Evolutionary conservation across 2,329 filamentous ascomycete species (phyloP), one percentile per base, ranked within the genome.

Genomic region (Monilinia fructigena): DNA sequence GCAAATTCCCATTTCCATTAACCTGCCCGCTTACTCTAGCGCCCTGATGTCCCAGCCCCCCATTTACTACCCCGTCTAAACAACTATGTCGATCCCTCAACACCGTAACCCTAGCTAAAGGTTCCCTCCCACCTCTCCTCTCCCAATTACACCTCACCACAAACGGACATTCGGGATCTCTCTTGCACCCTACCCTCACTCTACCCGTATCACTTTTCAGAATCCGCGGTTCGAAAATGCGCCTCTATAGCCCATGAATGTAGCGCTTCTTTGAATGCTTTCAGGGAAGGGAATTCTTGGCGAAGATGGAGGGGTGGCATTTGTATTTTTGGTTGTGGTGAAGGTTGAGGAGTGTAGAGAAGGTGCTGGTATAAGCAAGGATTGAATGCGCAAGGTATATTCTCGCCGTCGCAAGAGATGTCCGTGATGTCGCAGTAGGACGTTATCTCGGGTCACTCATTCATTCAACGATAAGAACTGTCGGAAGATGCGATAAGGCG

Each of bases 121-220:
- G 74, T 54, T 75, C 71, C 11, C 71, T 66, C 0, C 72, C 72
- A 38, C 69, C 70, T 65, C 73, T 75, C 45, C 75, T 68, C 68
- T 76, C 75, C 74, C 74, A 76, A 68, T 76, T 76, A 65, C 75
- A 76, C 4, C 75, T 66, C 45, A 76, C 72, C 20, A 76, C 74
- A 64, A 76, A 76, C 3, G 72, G 73, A 66, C 75, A 76, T 38
- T 74, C 71, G 0, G 74, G 70, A 63, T 76, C 74, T 23, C 74
- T 69, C 62, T 76, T 76, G 67, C 75, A 76, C 42, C 75, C 75
- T 2, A 76, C 75, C 42, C 75, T 71, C 40, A 76, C 75, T n/a
- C 75, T 70, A 11, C 75, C 74, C 4, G 74, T 76, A 56, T 76
- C 75, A 10, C 68, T 71, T 66, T 76, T 76, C 12, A 76, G 67